Base-by-base conservation (phyloP, 805 yeast species). In the Kockiozyma suomiensis region DNA sequence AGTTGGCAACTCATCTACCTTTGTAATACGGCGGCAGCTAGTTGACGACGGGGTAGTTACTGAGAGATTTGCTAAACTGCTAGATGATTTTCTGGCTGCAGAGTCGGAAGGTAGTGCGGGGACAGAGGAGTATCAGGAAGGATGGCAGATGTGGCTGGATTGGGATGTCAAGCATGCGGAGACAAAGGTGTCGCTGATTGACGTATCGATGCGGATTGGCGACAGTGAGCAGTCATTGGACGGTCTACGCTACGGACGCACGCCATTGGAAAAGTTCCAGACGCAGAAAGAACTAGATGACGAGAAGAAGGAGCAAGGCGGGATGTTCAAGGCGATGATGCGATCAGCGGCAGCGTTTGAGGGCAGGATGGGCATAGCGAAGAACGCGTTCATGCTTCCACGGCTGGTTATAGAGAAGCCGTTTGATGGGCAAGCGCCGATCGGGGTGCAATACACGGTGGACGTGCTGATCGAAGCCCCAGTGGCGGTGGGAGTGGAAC, bases 391-490 rank as follows among this genome's bases (percentile, higher is more conserved):
- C 26, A 50, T 56, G 60, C 40, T 50, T 30, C 60, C 60, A 2
- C 50, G 50, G 32, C 8, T 56, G 21, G 37, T 47, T 23, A 40
- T 56, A 7, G 56, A 50, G 38, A 15, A 30, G 19, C 56, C 60
- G 33, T 56, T 23, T 33, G 56, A 37, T 21, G 33, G 35, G 17
- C 12, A 21, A 12, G 26, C 28, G 17, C 60, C 60, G 25, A 32
- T n/a, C 5, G 60, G 60, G 3, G 48, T 43, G 8, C 50, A 56
- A 40, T 56, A 23, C 37, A 50, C 51, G 13, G 23, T 56, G 41
- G 60, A 56, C 41, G 56, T 56, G 25, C 33, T 26, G n/a, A 56
- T 56, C 19, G 56, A 50, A 19, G 60, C 60, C 8, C 56, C 60
- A 23, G 56, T 56, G 32, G 56, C 60, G 33, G 43, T 56, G 6